These are phyloP conservation scores for Ormosia semicastrata DNA, from an alignment of 306 rosid genomes.

Conservation along the genomic window DNA sequence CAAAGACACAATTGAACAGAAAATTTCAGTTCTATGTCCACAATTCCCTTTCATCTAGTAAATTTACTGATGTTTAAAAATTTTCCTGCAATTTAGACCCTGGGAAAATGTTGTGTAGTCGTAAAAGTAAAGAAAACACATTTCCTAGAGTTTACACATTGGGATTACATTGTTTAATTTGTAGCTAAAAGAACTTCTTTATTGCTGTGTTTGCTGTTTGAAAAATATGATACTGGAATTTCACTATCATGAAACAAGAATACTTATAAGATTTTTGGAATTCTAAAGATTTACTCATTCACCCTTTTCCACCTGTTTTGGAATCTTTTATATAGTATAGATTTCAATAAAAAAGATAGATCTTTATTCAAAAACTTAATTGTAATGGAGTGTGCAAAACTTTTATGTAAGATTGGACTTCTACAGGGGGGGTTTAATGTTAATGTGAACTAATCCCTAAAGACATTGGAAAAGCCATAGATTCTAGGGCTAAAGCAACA, in stretches of 20 bases:
- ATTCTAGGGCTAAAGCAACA: neutral
- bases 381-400: neutral
- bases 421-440: neutral
- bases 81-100: neutral
- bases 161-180: neutral
- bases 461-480: neutral
- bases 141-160: neutral
- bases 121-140: neutral
- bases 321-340: neutral
- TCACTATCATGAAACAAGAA: neutral
- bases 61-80: neutral
- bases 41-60: neutral
- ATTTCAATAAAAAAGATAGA: neutral
- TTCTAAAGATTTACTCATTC: neutral
- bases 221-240: neutral
- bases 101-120: neutral
- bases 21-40: neutral
- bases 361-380: neutral
- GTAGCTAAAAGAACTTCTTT: neutral
- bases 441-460: neutral
- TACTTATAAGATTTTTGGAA: neutral
- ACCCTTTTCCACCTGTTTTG: neutral
- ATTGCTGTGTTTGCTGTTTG: neutral
- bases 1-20: neutral
- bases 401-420: neutral